These are phyloP conservation scores for Knoxia roxburghii DNA, from an alignment of 257 asterid genomes.

Conservation along the genomic window DNA sequence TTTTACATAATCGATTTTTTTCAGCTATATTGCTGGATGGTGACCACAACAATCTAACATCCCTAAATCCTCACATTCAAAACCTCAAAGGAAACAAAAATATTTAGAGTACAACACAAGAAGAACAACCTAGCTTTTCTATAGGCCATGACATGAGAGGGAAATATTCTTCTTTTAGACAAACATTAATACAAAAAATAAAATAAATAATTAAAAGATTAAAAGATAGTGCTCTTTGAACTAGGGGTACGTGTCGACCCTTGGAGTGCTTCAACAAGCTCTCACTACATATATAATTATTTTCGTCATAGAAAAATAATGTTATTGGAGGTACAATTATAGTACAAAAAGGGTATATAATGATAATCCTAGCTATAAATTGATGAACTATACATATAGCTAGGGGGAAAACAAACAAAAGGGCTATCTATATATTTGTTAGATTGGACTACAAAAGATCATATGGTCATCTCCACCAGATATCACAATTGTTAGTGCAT, in stretches of 20 bases:
- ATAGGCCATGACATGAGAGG: background rate
- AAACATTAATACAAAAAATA: too few relatives aligned
- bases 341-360: too few relatives aligned
- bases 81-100: background rate
- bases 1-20: too few relatives aligned
- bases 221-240: background rate
- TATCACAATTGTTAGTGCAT: conserved; percentile 10
- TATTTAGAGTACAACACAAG: background rate
- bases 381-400: too few relatives aligned
- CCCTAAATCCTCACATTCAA: background rate
- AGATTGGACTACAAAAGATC: conserved; percentile 3
- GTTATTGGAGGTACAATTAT: too few relatives aligned
- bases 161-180: background rate
- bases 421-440: background rate
- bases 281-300: too few relatives aligned
- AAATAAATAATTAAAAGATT: conserved; percentile 5
- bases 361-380: too few relatives aligned
- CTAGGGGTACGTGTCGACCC: conserved; percentile 1
- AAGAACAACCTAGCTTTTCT: background rate
- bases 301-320: too few relatives aligned
- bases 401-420: background rate
- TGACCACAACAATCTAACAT: too few relatives aligned
- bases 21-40: too few relatives aligned
- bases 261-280: conserved; percentile 16
- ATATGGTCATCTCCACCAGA: conserved; percentile 7